A percentile compares a stretch with the other conserved stretches of the same genome.
Conservation (phyloP, 768 basidiomycete genomes). For the Aureoboletus auriporus region DNA sequence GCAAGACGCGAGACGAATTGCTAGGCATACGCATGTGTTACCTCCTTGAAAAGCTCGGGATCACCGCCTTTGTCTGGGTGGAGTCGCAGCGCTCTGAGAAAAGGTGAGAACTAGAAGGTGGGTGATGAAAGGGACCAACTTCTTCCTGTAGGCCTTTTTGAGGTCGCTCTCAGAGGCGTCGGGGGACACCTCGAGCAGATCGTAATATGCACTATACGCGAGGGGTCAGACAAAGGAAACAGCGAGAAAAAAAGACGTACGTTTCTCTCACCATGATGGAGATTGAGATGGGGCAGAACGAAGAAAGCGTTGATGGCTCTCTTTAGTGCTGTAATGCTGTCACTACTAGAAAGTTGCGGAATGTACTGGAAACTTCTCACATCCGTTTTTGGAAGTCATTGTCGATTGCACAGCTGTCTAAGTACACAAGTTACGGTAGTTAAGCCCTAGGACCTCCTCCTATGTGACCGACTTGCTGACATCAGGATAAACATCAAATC, state of each 20-base stretch:
- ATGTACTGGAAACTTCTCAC: slow-evolving; percentile 27
- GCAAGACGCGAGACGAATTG: not conserved
- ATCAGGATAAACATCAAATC: slow-evolving; percentile 90
- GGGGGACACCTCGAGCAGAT: slow-evolving; percentile 82
- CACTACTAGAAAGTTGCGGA: slow-evolving; percentile 30
- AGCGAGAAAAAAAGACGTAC: slow-evolving; percentile 27
- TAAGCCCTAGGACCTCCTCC: too few relatives aligned
- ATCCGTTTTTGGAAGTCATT: slow-evolving; percentile 18
- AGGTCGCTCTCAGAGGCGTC: slow-evolving; percentile 79
- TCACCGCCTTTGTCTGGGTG: slow-evolving; percentile 96
- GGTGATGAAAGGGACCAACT: slow-evolving; percentile 41
- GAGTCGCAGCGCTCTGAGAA: slow-evolving; percentile 67
- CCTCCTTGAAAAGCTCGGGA: slow-evolving; percentile 95
- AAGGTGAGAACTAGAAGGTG: slow-evolving; percentile 5
- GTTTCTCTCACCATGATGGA: slow-evolving; percentile 66
- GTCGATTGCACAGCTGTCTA: not conserved
- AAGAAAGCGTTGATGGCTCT: slow-evolving; percentile 7
- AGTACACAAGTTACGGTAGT: too few relatives aligned
- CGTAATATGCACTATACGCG: slow-evolving; percentile 75
- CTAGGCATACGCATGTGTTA: slow-evolving; percentile 82
- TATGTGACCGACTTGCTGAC: slow-evolving; percentile 35
- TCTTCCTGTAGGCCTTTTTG: slow-evolving; percentile 95
- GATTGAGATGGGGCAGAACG: slow-evolving; percentile 10
- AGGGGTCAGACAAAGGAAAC: not conserved
- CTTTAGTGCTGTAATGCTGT: slow-evolving; percentile 29